Evolutionary conservation across 2,329 filamentous ascomycete species (phyloP).

Genomic region (Trichoderma sp.): DNA sequence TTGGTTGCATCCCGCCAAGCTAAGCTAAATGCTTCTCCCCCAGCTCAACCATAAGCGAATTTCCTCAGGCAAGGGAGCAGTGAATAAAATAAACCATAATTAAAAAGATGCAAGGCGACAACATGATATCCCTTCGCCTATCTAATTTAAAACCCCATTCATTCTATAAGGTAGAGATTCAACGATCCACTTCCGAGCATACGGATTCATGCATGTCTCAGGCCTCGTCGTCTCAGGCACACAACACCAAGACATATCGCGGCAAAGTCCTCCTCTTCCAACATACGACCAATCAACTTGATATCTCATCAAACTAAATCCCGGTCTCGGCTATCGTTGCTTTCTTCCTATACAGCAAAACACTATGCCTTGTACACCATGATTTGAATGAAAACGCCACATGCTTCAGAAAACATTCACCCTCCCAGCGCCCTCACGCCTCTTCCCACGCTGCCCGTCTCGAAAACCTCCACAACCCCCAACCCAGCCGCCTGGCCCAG

Average conservation of each 20-base stretch:
- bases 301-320: neutral
- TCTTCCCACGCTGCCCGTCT: conserved; percentile 73
- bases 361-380: neutral
- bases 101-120: neutral
- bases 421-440: conserved; percentile 56
- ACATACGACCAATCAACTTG: neutral
- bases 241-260: conserved; percentile 2
- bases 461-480: conserved; percentile 73
- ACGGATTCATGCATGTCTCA: neutral
- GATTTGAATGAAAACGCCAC: neutral
- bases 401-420: neutral
- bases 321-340: neutral
- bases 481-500: conserved; percentile 71
- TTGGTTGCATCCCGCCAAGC: neutral
- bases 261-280: neutral
- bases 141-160: neutral
- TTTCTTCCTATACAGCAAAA: neutral
- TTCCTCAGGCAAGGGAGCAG: neutral
- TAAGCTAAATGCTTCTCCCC: neutral
- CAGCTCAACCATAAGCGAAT: neutral
- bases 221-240: neutral
- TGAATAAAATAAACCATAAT: neutral
- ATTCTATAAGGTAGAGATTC: neutral
- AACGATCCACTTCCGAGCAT: neutral
- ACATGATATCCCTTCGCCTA: neutral